Percentiles rank a stretch among this genome's conserved stretches.
Evolutionary conservation across 1,139 yeast genomes (phyloP).

Genomic region (Yamadazyma sp.): DNA sequence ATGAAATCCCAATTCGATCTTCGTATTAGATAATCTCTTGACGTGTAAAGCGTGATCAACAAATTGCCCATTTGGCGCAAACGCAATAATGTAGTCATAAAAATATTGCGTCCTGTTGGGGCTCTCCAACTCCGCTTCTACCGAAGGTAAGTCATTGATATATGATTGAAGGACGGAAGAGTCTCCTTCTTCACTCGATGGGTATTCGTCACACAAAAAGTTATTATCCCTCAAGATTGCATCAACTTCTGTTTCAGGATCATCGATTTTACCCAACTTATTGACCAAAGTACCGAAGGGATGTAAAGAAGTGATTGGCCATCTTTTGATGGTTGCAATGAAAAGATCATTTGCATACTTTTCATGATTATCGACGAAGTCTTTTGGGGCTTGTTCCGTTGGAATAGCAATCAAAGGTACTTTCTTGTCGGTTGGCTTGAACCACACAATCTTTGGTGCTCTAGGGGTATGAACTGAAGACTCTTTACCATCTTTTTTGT

Average conservation of each 20-base stretch:
- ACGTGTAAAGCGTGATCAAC: conserved; percentile 83
- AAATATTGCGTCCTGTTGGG: conserved; percentile 56
- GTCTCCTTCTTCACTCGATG: conserved; percentile 39
- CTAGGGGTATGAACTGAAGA: conserved; percentile 49
- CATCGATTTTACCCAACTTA: conserved; percentile 80
- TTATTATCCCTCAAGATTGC: conserved; percentile 91
- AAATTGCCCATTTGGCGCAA: conserved; percentile 58
- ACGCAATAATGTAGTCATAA: conserved; percentile 65
- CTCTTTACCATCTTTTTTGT: conserved; percentile 56
- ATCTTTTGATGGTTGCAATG: conserved; percentile 93
- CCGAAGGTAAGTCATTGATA: conserved; percentile 36
- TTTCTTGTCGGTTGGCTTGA: conserved; percentile 95
- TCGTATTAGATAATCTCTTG: conserved; percentile 55
- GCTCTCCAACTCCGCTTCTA: conserved; percentile 34
- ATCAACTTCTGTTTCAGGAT: conserved; percentile 77
- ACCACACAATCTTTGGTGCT: conserved; percentile 96
- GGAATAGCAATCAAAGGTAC: conserved; percentile 98
- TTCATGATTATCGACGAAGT: conserved; percentile 91
- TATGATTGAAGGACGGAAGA: conserved; percentile 15
- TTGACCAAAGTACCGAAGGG: conserved; percentile 95
- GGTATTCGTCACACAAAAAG: conserved; percentile 84
- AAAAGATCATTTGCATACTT: conserved; percentile 77
- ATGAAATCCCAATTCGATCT: conserved; percentile 77
- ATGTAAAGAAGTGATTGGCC: conserved; percentile 98
- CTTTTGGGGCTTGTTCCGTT: conserved; percentile 95